Evolutionary conservation across 2,329 filamentous ascomycete species (phyloP), one percentile per base, ranked within the genome.

Genomic region (Fusarium sp.): DNA sequence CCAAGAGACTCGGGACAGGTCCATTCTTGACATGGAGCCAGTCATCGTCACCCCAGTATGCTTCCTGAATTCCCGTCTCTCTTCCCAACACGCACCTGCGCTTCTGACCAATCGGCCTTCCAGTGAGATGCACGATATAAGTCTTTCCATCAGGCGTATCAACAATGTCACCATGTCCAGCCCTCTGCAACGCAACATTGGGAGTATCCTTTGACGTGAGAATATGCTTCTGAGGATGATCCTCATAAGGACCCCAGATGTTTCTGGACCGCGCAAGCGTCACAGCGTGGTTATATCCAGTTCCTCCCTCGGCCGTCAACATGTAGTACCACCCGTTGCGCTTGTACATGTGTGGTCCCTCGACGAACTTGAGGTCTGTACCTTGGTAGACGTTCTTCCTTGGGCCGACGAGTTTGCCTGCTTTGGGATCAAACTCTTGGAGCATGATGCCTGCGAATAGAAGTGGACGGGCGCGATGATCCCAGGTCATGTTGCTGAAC

Each of bases 11-110:
- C 1, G 88, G 88, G 11, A 88, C 83, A 0, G 88, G 88, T 0
- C 89, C 89, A 63, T 87, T 82, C 78, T 91, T 91, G 51, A 91
- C 83, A 68, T 91, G 91, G 5, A 91, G 83, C 90, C 90, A 92
- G 75, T 89, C 89, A 53, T 91, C 88, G 12, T 87, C 82, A 0
- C 75, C 81, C 90, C 90, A 92, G 77, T 85, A 87, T 0, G 86
- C 88, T 72, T 90, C 87, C 73, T 92, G 90, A 22, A 92, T 88
- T 0, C 83, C 83, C 0, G 88, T 90, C 79, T 90, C 88, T 55
- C 88, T 83, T 8, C 88, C 88, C 3, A 90, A 79, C 0, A 89
- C 85, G 63, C 87, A 89, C 7, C 88, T 83, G 2, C 87, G 84
- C 35, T 84, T 78, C 76, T 89, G 86, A 0, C 85, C 87, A 0